Percentiles rank a stretch among this genome's conserved stretches.
Conservation (phyloP, 192 early-diverging fungal genomes). For the Entophlyctis luteolus region DNA sequence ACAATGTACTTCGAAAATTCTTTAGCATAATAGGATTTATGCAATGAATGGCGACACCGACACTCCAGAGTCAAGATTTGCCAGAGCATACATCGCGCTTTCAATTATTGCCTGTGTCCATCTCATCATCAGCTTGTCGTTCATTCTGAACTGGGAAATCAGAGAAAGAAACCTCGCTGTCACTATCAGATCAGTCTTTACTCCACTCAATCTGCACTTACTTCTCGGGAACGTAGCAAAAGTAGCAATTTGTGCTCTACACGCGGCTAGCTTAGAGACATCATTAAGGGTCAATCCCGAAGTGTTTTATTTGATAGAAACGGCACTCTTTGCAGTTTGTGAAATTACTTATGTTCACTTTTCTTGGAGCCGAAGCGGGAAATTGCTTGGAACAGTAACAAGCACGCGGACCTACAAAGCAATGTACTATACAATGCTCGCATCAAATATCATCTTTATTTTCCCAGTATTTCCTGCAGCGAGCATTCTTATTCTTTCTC, state of each 20-base stretch:
- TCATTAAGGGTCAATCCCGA: background rate
- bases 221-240: background rate
- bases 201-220: slow-evolving; percentile 9
- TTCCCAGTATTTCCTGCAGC: background rate
- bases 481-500: background rate
- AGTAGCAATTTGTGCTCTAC: background rate
- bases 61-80: slow-evolving; percentile 16
- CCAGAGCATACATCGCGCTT: background rate
- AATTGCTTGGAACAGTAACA: background rate
- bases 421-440: slow-evolving; percentile 4
- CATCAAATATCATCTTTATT: background rate
- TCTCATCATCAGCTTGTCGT: background rate
- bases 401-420: background rate
- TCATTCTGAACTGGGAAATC: slow-evolving; percentile 3
- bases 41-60: slow-evolving; percentile 36
- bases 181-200: slow-evolving; percentile 1
- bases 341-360: background rate
- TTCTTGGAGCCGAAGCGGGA: slow-evolving; percentile 4
- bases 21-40: no score
- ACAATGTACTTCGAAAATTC: no score
- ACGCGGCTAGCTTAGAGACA: background rate
- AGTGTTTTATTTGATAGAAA: background rate
- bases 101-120: background rate
- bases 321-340: background rate
- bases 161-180: background rate